These are phyloP conservation scores for Mycena maculata DNA, from an alignment of 768 basidiomycete genomes.

Conservation along the genomic window DNA sequence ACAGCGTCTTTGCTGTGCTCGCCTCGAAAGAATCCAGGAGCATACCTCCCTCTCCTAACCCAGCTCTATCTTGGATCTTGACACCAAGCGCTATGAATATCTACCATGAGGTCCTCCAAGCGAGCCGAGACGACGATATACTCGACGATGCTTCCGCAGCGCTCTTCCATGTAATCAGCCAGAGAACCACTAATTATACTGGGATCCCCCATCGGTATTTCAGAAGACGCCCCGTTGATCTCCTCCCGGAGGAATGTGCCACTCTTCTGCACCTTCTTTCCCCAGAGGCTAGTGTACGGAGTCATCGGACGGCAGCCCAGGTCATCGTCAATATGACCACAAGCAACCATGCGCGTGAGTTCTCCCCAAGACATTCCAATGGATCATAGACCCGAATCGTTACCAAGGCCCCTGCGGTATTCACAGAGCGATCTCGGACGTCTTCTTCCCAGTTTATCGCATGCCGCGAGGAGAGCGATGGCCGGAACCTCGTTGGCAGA, in stretches of 20 bases:
- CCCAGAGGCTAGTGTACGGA: constrained; percentile 29
- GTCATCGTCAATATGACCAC: constrained; percentile 24
- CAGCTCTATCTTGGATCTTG: background rate
- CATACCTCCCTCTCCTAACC: background rate
- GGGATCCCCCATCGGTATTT: background rate
- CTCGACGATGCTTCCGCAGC: constrained; percentile 34
- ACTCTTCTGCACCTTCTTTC: constrained; percentile 29
- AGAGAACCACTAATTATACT: constrained; percentile 1
- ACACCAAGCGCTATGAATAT: constrained; percentile 1
- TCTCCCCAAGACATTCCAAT: background rate
- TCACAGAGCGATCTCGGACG: constrained; percentile 28
- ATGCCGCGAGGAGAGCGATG: constrained; percentile 14
- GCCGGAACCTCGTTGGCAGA: background rate
- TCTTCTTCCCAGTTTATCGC: constrained; percentile 16
- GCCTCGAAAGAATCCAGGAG: background rate
- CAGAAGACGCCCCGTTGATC: constrained; percentile 5
- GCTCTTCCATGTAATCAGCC: constrained; percentile 23
- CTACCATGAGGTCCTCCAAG: constrained; percentile 33
- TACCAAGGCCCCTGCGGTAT: constrained; percentile 16
- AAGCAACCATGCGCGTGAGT: background rate
- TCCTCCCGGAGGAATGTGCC: constrained; percentile 23
- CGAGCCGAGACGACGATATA: constrained; percentile 32
- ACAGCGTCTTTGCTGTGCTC: background rate
- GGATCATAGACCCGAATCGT: background rate
- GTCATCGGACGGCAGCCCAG: constrained; percentile 27